These are phyloP conservation scores for Boletus vinaceobasis DNA, from an alignment of 768 basidiomycete species.

Conservation along the genomic window DNA sequence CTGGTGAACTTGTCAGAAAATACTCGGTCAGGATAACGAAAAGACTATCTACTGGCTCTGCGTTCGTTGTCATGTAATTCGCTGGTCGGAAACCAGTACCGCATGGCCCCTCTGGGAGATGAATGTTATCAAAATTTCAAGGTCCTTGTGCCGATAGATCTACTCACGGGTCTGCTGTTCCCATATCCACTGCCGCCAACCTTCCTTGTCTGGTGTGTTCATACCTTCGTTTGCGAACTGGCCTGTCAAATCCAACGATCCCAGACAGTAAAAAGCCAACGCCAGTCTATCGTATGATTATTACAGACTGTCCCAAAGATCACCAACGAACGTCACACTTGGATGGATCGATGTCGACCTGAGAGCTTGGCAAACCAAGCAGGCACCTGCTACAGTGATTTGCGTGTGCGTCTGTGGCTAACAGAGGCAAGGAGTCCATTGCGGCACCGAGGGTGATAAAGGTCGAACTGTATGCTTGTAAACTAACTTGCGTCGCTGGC, in stretches of 20 bases:
- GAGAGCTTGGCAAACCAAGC: slow-evolving; percentile 63
- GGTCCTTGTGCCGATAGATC: slow-evolving; percentile 1
- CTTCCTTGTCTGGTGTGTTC: slow-evolving; percentile 48
- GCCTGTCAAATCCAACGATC: slow-evolving; percentile 75
- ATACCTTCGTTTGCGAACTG: slow-evolving; percentile 39
- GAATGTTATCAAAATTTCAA: background rate
- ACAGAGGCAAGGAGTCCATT: slow-evolving; percentile 19
- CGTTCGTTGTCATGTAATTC: slow-evolving; percentile 56
- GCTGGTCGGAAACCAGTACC: slow-evolving; percentile 76
- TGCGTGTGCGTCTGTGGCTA: slow-evolving; percentile 54
- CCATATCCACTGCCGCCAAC: slow-evolving; percentile 88
- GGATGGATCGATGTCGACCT: slow-evolving; percentile 68
- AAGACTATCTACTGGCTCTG: slow-evolving; percentile 12
- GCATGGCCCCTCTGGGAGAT: slow-evolving; percentile 46
- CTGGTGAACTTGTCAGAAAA: slow-evolving; percentile 22
- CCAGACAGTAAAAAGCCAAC: slow-evolving; percentile 84
- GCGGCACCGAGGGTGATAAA: background rate
- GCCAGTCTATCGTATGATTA: slow-evolving; percentile 56
- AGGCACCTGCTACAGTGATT: slow-evolving; percentile 68
- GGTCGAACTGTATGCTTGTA: too few species aligned
- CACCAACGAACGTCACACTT: slow-evolving; percentile 44
- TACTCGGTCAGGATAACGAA: background rate
- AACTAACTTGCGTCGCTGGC: background rate
- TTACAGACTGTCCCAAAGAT: slow-evolving; percentile 13
- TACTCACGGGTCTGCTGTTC: slow-evolving; percentile 65